Conservation (phyloP, 2,329 filamentous ascomycete genomes). For the Erysiphe pisi region DNA sequence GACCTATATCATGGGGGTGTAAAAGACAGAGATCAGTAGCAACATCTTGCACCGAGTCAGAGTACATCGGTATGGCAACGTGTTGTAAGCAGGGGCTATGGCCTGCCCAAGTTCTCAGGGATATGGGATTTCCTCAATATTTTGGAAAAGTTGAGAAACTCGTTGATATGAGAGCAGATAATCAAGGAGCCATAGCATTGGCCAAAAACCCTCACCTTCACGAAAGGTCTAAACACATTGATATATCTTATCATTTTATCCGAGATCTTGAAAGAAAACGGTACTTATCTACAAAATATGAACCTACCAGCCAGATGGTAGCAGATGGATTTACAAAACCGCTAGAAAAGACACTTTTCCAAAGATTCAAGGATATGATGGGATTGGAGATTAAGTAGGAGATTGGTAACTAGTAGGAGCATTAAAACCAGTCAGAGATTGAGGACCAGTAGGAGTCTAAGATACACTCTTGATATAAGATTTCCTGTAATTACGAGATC, state of each 20-base stretch:
- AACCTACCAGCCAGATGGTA: background rate
- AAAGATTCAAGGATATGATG: too few relatives aligned
- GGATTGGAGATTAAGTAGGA: too few relatives aligned
- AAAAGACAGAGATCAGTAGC: conserved; percentile 1
- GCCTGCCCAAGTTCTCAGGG: background rate
- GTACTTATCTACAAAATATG: background rate
- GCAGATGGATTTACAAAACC: conserved; percentile 17
- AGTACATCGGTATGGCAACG: background rate
- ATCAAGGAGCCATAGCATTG: conserved; percentile 16
- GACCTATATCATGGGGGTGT: background rate
- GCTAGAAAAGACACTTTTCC: background rate
- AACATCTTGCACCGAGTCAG: background rate
- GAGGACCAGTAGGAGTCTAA: too few relatives aligned
- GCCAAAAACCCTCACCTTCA: conserved; percentile 10
- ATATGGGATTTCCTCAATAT: too few relatives aligned
- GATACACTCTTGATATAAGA: too few relatives aligned
- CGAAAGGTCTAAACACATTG: conserved; percentile 16
- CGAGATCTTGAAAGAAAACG: background rate
- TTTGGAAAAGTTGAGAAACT: background rate
- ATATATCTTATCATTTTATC: conserved; percentile 20
- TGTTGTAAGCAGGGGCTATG: background rate
- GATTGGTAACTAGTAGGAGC: too few relatives aligned
- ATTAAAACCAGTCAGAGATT: too few relatives aligned
- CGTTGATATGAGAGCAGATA: background rate
- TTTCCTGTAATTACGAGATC: too few relatives aligned